These are phyloP conservation scores for Aspergillus ochraceoroseus DNA, from an alignment of 2,329 filamentous ascomycete species.

Conservation along the genomic window DNA sequence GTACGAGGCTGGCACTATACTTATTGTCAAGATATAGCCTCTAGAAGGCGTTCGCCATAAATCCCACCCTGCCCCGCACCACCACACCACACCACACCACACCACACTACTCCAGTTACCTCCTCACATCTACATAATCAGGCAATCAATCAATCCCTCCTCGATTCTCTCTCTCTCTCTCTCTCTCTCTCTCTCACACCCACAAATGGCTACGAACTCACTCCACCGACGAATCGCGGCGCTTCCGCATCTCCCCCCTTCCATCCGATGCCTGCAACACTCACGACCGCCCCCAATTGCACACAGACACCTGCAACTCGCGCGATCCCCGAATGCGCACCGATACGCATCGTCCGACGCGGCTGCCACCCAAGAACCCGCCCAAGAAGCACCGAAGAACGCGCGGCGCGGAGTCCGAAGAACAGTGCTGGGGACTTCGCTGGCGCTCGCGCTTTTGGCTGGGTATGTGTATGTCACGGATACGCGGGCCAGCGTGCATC, in stretches of 20 bases:
- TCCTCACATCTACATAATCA: too few relatives aligned
- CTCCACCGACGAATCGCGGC: constrained; percentile 23
- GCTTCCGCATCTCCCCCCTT: constrained; percentile 23
- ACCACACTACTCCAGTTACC: too few relatives aligned
- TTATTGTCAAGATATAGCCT: too few relatives aligned
- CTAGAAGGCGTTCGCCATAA: too few relatives aligned
- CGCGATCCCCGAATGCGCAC: not conserved
- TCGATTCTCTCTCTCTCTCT: too few relatives aligned
- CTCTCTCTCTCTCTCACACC: not conserved
- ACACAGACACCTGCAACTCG: constrained; percentile 9
- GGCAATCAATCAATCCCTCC: too few relatives aligned
- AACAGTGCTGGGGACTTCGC: constrained; percentile 46
- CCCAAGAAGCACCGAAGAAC: constrained; percentile 29
- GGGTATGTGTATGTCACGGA: constrained; percentile 68
- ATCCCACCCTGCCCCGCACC: too few relatives aligned
- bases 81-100: too few relatives aligned
- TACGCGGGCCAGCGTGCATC: constrained; percentile 65
- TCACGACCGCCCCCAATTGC: too few relatives aligned
- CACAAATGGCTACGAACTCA: constrained; percentile 22
- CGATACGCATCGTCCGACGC: constrained; percentile 16
- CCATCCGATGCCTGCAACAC: constrained; percentile 25
- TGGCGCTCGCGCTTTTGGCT: constrained; percentile 47
- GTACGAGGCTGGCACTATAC: too few relatives aligned
- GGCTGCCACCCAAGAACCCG: constrained; percentile 23
- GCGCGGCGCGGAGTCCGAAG: constrained; percentile 28